Conservation (phyloP, 2,329 filamentous ascomycete genomes). For the Pseudogymnoascus sp. region DNA sequence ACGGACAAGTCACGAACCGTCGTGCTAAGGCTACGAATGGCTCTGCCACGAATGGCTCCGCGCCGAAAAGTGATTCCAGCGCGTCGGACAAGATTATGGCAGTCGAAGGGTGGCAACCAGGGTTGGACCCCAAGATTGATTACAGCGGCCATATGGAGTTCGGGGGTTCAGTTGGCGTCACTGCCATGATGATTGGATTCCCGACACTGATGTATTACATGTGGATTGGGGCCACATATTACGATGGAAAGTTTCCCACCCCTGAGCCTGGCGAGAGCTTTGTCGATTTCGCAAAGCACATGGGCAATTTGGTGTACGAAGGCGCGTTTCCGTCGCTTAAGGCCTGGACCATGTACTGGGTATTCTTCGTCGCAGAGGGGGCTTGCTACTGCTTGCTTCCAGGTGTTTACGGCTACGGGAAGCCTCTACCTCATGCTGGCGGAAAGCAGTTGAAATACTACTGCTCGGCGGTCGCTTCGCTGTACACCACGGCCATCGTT, state of each 20-base stretch:
- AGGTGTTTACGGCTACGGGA: constrained; percentile 80
- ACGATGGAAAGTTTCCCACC: constrained; percentile 71
- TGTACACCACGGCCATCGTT: constrained; percentile 75
- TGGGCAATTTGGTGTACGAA: constrained; percentile 66
- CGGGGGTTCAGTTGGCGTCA: constrained; percentile 73
- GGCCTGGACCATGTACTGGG: constrained; percentile 93
- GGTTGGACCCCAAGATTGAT: constrained; percentile 55
- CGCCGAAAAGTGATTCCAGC: constrained; percentile 10
- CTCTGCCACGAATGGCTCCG: constrained; percentile 10
- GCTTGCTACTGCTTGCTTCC: constrained; percentile 78
- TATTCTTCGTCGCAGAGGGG: constrained; percentile 78
- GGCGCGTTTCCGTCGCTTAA: constrained; percentile 74
- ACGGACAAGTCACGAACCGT: constrained; percentile 1
- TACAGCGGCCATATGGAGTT: constrained; percentile 67
- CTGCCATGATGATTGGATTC: constrained; percentile 83
- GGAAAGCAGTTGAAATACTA: constrained; percentile 89
- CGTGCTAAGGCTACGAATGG: constrained; percentile 1
- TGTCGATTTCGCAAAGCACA: constrained; percentile 61
- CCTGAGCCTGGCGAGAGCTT: constrained; percentile 58
- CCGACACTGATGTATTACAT: constrained; percentile 98
- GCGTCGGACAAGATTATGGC: constrained; percentile 15
- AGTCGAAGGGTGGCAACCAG: constrained; percentile 51
- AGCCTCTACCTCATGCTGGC: constrained; percentile 72
- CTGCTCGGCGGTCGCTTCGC: constrained; percentile 81
- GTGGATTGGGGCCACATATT: constrained; percentile 95